Base-by-base conservation (phyloP, 345 rosid species). In the Sonneratia alba region DNA sequence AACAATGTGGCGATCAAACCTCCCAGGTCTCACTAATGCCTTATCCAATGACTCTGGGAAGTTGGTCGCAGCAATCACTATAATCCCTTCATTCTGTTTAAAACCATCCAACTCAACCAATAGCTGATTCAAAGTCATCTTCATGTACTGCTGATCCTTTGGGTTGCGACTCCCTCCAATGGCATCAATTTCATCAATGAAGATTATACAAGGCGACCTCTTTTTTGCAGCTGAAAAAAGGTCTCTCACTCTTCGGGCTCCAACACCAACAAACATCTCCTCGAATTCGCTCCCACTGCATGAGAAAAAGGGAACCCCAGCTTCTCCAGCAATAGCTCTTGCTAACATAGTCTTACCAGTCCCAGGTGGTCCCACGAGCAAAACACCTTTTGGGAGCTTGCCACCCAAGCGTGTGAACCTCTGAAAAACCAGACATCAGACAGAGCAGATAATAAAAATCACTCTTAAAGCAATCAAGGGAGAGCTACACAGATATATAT, bases 201-300 rank as follows among this genome's bases (percentile, higher is more conserved):
- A 96, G 59, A 96, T 90, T 61, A 96, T 96, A 77, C 98, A 96
- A 32, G 99, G 99, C 0, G 97, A 88, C 70, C 92, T 82, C 81
- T 92, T 95, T 88, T 92, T 95, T 24, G 96, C 99, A 77, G 99
- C 99, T 24, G 96, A 78, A 78, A 95, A 95, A 67, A 95, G 98
- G 83, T 95, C 98, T 80, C 99, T 89, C 45, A 95, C 98, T 76
- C 98, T 85, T 73, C 96, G 82, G 51, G 99, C 99, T 84, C 99
- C 99, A 78, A 90, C 99, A 22, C 98, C 99, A 76, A 95, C 99
- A 83, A 90, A 95, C 97, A 95, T 90, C 84, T 95, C 99, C 78
- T 95, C 99, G 70, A 95, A 95, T 79, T 95, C 99, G 70, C 99
- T 95, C 69, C 99, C 99, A 75, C 99, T 95, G 89, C 98, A 90